Base-by-base conservation (phyloP, 129 eudicot genomes). In the Sambucus nigra region DNA sequence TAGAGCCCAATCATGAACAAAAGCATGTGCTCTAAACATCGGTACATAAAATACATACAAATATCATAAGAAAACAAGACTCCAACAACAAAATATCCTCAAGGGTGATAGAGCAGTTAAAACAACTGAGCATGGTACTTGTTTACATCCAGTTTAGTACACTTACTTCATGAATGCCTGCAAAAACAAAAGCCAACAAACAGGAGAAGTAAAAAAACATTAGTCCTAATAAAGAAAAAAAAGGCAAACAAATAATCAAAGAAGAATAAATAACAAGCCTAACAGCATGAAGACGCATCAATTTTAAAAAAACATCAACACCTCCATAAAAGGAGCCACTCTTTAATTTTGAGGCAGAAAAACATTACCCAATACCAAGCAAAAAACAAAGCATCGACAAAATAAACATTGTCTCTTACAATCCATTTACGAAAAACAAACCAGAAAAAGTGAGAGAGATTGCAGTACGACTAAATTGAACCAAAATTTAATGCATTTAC, bases 111-210 rank as follows among this genome's bases (percentile, higher is more conserved):
- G 13, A 51, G 23, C 0, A 54, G 47, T 46, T 25, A 2, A 42
- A 27, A 60, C 23, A 35, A 59, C 52, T n/a, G 10, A 59, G 39
- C 29, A 40, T 35, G 21, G 56, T 38, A 24, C 25, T 28, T 57
- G 59, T 40, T n/a, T 33, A 47, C 69, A 64, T 24, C 56, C 24
- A 16, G 61, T 59, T 26, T 29, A 25, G 31, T 39, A 38, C 5
- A 88, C 94, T 84, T 78, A 88, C 97, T 76, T 88, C 97, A 71
- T 88, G 96, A 55, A 88, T 83, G 64, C 96, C 96, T 87, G 96
- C 78, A 79, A 71, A 58, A 39, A 55, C 28, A 62, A 46, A 49
- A 62, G 10, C 20, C 52, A 54, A 47, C 19, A 42, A 46, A 56
- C 14, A 15, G 25, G 57, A 18, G 4, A 1, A 19, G 35, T 46